Base-by-base conservation (phyloP, 2,329 filamentous ascomycete genomes). In the Cercospora zeae-maydis region DNA sequence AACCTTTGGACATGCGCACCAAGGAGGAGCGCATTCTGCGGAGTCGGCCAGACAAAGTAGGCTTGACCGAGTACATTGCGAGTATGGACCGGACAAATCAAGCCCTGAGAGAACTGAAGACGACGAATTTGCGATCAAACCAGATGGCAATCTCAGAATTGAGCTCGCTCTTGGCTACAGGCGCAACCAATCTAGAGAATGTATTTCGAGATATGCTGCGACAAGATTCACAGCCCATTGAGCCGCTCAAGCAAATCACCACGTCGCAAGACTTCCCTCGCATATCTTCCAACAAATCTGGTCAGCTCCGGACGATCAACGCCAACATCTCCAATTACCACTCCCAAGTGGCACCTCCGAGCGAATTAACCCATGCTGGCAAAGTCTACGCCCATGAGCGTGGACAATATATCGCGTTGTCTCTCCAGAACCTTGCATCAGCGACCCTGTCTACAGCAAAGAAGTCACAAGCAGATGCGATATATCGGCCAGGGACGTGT, bases 1-100 rank as follows among this genome's bases (percentile, higher is more conserved):
- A 96, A 72, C 93, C 95, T n/a, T 87, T 93, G 65, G 92, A 98
- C 75, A 92, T 92, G 74, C 93, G 95, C 73, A 92, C 90, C 69
- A 87, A 90, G 66, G 95, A 99, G 76, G 95, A 99, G 77, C 87
- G 88, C 59, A 92, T 97, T 66, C 93, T 99, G 72, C 88, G 92
- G 59, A 68, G 58, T 71, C 86, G 85, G n/a, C 93, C 93, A 1
- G 88, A 92, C 70, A 89, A 89, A 76, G 87, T 88, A 33, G 93
- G 93, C 42, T 80, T 99, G 61, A 84, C 87, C 37, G 90, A 91
- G 70, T 99, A 96, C 77, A 85, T 99, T 55, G 88, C 87, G 51
- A 96, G 93, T 5, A 86, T 98, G 69, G 95, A 96, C 78, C 89
- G 95, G 45, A 86, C 96, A 33, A 92, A 89, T 71, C 90, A 90